A percentile compares a stretch with the other conserved stretches of the same genome.
These are phyloP conservation scores for Coemansia sp. DNA, from an alignment of 192 early-diverging fungal genomes.

Conservation along the genomic window DNA sequence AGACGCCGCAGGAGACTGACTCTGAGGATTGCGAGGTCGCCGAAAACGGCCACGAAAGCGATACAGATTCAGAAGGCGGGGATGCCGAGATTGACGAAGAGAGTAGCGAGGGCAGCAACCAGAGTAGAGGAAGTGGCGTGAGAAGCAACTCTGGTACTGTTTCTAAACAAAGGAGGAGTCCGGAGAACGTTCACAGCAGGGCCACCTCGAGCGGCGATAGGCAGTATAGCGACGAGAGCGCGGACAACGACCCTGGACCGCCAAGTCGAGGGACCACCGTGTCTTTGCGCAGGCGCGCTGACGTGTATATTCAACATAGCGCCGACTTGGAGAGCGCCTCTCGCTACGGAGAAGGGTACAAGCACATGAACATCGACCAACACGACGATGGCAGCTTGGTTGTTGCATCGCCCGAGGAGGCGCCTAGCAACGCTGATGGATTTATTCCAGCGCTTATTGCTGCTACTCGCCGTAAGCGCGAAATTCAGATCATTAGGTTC, in stretches of 20 bases:
- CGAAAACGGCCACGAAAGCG: constrained; percentile 10
- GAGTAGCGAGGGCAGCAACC: background rate
- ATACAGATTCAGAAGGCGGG: background rate
- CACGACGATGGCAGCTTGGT: constrained; percentile 45
- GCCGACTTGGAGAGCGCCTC: constrained; percentile 34
- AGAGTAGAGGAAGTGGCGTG: background rate
- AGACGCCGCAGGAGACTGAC: constrained; percentile 37
- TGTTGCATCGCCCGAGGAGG: constrained; percentile 18
- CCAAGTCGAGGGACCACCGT: constrained; percentile 17
- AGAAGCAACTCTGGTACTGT: background rate
- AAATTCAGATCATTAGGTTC: constrained; percentile 48
- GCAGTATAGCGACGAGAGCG: background rate
- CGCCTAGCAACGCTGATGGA: constrained; percentile 8
- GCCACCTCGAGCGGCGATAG: background rate
- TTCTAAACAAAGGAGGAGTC: background rate
- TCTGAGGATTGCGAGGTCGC: constrained; percentile 18
- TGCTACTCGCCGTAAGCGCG: constrained; percentile 46
- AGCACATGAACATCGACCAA: constrained; percentile 38
- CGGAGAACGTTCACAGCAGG: background rate
- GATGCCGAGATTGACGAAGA: constrained; percentile 10
- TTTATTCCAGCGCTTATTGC: constrained; percentile 50
- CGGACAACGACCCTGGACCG: constrained; percentile 11
- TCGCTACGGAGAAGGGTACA: constrained; percentile 50
- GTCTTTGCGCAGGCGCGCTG: constrained; percentile 11
- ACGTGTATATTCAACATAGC: constrained; percentile 43